Evolutionary conservation across 1,139 yeast genomes (phyloP).

Genomic region (Sugiyamaella paludigena): DNA sequence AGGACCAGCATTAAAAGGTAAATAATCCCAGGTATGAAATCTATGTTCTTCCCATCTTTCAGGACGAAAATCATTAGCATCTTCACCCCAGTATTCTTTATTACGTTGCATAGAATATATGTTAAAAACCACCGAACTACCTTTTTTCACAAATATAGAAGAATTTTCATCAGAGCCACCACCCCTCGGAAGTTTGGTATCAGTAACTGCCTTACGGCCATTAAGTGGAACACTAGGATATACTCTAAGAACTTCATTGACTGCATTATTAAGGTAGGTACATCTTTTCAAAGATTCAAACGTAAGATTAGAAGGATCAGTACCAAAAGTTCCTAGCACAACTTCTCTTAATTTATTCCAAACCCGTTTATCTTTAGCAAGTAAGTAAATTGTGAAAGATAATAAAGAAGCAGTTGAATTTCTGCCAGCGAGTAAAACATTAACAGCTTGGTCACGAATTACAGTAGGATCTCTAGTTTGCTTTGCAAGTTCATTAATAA

Average conservation of each 20-base stretch:
- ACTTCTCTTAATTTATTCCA: constrained; percentile 44
- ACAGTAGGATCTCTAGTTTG: constrained; percentile 49
- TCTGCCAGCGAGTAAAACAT: constrained; percentile 54
- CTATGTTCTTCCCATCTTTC: constrained; percentile 46
- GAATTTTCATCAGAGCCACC: constrained; percentile 47
- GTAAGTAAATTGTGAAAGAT: constrained; percentile 47
- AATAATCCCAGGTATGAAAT: constrained; percentile 45
- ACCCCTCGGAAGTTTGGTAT: constrained; percentile 52
- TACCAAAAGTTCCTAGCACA: constrained; percentile 35
- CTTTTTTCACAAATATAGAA: constrained; percentile 50
- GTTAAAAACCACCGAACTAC: constrained; percentile 47
- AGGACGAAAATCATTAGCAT: constrained; percentile 48
- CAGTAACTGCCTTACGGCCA: constrained; percentile 46
- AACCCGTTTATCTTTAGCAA: constrained; percentile 46
- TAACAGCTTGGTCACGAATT: constrained; percentile 53
- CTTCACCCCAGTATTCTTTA: constrained; percentile 47
- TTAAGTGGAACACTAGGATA: constrained; percentile 58
- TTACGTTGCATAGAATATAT: constrained; percentile 50
- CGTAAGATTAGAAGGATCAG: constrained; percentile 29
- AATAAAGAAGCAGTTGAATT: constrained; percentile 58
- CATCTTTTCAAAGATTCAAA: constrained; percentile 53
- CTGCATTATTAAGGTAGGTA: constrained; percentile 47
- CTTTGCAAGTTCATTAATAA: constrained; percentile 50
- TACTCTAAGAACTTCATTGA: constrained; percentile 52
- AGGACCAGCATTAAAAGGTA: constrained; percentile 62